Conservation (phyloP, 208 protist genomes). For the Crithidia sp. region DNA sequence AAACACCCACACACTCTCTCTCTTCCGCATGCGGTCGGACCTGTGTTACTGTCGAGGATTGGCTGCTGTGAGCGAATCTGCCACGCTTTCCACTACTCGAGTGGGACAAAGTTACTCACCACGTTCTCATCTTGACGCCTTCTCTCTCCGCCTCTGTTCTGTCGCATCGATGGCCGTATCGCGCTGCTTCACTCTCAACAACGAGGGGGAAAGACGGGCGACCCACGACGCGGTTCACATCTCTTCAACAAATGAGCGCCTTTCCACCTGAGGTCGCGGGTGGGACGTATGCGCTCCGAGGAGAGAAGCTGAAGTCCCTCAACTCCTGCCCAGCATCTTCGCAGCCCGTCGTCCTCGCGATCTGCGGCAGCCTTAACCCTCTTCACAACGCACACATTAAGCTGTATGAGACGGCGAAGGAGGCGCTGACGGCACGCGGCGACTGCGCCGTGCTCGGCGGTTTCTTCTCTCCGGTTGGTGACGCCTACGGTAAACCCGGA, state of each 20-base stretch:
- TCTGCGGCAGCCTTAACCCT: conserved; percentile 88
- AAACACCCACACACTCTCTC: too few species aligned
- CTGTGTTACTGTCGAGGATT: not conserved
- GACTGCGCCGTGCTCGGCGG: conserved; percentile 60
- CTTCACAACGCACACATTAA: conserved; percentile 77
- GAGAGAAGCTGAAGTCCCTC: conserved; percentile 48
- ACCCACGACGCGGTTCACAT: too few species aligned
- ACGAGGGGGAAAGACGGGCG: too few species aligned
- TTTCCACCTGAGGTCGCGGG: too few species aligned
- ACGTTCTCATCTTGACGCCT: too few species aligned
- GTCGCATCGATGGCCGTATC: too few species aligned
- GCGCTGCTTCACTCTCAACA: too few species aligned
- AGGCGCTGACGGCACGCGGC: conserved; percentile 11
- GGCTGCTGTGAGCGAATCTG: not conserved
- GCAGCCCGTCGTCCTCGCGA: conserved; percentile 52
- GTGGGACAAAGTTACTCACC: too few species aligned
- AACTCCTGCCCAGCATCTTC: not conserved
- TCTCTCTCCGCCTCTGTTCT: too few species aligned
- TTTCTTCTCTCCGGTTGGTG: conserved; percentile 79
- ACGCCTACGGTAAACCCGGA: conserved; percentile 78
- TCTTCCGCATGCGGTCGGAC: not conserved
- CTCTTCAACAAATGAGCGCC: too few species aligned
- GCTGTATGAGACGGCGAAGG: conserved; percentile 58
- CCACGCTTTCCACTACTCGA: too few species aligned
- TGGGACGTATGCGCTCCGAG: conserved; percentile 7